Evolutionary conservation across 495 filamentous ascomycete genomes (phyloP).

Genomic region (Schizothecium vesticola): DNA sequence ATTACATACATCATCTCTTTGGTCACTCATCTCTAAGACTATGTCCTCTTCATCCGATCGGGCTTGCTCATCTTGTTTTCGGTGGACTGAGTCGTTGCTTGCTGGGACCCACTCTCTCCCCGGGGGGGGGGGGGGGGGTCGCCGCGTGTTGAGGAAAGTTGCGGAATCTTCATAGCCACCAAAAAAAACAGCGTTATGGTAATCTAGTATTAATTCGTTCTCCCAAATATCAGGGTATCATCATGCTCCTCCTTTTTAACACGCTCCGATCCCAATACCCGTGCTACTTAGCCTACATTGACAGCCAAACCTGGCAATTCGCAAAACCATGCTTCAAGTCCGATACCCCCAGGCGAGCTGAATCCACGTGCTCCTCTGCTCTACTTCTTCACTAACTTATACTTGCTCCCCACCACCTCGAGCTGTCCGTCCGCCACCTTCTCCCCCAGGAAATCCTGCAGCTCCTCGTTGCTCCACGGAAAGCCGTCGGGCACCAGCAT

Average conservation of each 20-base stretch:
- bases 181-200: neutral
- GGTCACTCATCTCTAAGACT: too few species aligned
- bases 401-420: conserved; percentile 70
- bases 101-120: neutral
- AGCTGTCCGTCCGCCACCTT: conserved; percentile 68
- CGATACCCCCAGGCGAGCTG: neutral
- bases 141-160: neutral
- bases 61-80: neutral
- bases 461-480: conserved; percentile 65
- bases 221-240: neutral
- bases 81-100: neutral
- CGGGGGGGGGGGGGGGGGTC: neutral
- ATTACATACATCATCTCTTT: too few species aligned
- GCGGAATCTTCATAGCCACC: neutral
- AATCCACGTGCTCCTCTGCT: neutral
- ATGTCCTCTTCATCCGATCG: too few species aligned
- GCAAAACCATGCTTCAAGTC: neutral
- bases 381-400: conserved; percentile 53
- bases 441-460: conserved; percentile 69
- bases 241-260: neutral
- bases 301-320: neutral
- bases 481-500: conserved; percentile 85
- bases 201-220: neutral
- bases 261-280: neutral
- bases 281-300: neutral